Evolutionary conservation across 352 stramenopile genomes (phyloP).

Genomic region (Phytophthora pluvialis): DNA sequence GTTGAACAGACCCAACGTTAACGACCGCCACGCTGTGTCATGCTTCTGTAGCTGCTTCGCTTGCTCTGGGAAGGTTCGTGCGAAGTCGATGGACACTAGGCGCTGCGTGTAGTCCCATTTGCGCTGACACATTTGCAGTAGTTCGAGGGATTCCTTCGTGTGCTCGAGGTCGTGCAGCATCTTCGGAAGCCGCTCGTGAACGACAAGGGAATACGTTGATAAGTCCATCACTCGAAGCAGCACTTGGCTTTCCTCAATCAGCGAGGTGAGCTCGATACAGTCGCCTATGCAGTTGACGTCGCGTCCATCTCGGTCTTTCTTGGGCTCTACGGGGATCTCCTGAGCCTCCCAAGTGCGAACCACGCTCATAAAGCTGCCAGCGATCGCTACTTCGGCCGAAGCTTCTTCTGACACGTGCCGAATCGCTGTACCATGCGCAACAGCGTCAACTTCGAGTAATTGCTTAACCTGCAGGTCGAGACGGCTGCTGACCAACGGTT

Average conservation of each 20-base stretch:
- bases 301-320: slow-evolving; percentile 67
- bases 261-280: slow-evolving; percentile 53
- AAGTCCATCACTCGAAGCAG: slow-evolving; percentile 74
- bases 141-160: slow-evolving; percentile 58
- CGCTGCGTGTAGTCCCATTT: slow-evolving; percentile 76
- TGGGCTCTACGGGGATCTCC: slow-evolving; percentile 51
- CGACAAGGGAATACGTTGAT: slow-evolving; percentile 67
- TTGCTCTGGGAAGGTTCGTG: slow-evolving; percentile 64
- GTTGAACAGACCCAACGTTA: slow-evolving; percentile 57
- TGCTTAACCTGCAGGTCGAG: slow-evolving; percentile 56
- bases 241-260: slow-evolving; percentile 80
- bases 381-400: slow-evolving; percentile 65
- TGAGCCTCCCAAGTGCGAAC: slow-evolving; percentile 63
- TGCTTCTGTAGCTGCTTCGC: slow-evolving; percentile 59
- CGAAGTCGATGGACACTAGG: slow-evolving; percentile 67
- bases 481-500: neutral
- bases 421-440: slow-evolving; percentile 48
- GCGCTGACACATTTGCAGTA: slow-evolving; percentile 63
- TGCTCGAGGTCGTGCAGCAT: slow-evolving; percentile 52
- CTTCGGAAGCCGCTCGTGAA: slow-evolving; percentile 56
- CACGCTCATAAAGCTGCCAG: slow-evolving; percentile 64
- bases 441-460: slow-evolving; percentile 54
- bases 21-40: slow-evolving; percentile 55
- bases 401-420: slow-evolving; percentile 78
- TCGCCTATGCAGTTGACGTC: slow-evolving; percentile 64